Conservation (phyloP, 2,329 filamentous ascomycete genomes). For the Didymella pinodella region DNA sequence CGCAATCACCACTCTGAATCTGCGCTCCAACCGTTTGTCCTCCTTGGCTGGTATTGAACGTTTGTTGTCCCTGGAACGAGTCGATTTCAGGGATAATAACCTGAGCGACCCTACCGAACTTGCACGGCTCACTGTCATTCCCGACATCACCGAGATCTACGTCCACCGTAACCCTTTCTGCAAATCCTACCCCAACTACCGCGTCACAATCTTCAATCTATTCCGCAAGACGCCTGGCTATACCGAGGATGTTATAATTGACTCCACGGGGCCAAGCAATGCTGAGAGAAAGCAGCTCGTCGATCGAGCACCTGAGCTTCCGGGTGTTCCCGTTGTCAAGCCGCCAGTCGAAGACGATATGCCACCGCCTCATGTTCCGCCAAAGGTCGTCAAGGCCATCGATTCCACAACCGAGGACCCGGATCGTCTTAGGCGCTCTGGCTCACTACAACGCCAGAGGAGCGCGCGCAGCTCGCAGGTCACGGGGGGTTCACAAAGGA, state of each 20-base stretch:
- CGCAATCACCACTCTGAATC: slow-evolving; percentile 90
- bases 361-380: slow-evolving; percentile 64
- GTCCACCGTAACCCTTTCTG: slow-evolving; percentile 92
- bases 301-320: slow-evolving; percentile 78
- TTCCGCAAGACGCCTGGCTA: slow-evolving; percentile 92
- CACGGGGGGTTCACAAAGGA: slow-evolving; percentile 59
- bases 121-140: slow-evolving; percentile 86
- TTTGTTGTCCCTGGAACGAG: slow-evolving; percentile 83
- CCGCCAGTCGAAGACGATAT: slow-evolving; percentile 67
- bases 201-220: slow-evolving; percentile 92
- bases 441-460: slow-evolving; percentile 48
- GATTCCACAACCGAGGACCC: slow-evolving; percentile 29
- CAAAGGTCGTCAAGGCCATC: slow-evolving; percentile 58
- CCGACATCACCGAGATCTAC: slow-evolving; percentile 91
- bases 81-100: slow-evolving; percentile 90
- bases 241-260: slow-evolving; percentile 88
- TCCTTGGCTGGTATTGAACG: slow-evolving; percentile 91
- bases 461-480: slow-evolving; percentile 40
- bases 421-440: slow-evolving; percentile 34
- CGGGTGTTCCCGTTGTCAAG: slow-evolving; percentile 80
- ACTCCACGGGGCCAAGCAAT: slow-evolving; percentile 82
- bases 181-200: slow-evolving; percentile 83
- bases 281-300: slow-evolving; percentile 84
- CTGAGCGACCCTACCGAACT: slow-evolving; percentile 91
- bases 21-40: slow-evolving; percentile 84